A percentile compares a stretch with the other conserved stretches of the same genome.
phyloP scores from a whole-genome alignment of 768 basidiomycete species.

The Agaricus sinodeliciosus region DNA sequence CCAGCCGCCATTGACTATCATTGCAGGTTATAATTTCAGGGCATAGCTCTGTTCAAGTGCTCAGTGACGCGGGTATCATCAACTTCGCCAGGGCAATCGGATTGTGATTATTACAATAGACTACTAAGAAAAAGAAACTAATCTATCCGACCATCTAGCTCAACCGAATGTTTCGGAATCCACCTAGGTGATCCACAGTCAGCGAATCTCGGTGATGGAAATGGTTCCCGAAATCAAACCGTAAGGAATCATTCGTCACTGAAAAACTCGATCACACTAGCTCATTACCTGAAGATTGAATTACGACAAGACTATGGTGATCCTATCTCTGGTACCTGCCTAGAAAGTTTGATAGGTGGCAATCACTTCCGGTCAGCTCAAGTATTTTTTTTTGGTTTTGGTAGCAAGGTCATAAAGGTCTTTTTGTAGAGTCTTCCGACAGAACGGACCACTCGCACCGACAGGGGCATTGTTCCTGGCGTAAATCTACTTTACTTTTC shows the following conservation, averaged over 20 bases:
- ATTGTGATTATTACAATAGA: conserved; percentile 32
- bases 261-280: background rate
- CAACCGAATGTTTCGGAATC: conserved; percentile 68
- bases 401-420: conserved; percentile 4
- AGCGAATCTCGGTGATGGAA: conserved; percentile 77
- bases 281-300: conserved; percentile 34
- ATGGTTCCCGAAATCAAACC: conserved; percentile 48
- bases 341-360: conserved; percentile 73
- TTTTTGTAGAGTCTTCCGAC: conserved; percentile 39
- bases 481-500: conserved; percentile 15
- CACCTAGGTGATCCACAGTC: conserved; percentile 58
- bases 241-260: conserved; percentile 29
- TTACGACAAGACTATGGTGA: conserved; percentile 75
- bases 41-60: conserved; percentile 47
- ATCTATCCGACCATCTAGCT: conserved; percentile 10
- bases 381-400: background rate
- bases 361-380: conserved; percentile 67
- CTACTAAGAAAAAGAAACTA: background rate
- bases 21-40: conserved; percentile 58
- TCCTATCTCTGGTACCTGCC: conserved; percentile 57
- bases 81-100: conserved; percentile 59
- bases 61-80: conserved; percentile 48
- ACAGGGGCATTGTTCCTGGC: conserved; percentile 49
- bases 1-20: background rate
- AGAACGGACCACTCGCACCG: conserved; percentile 44